These are phyloP conservation scores for Grammothele lineata DNA, from an alignment of 768 basidiomycete genomes.

Conservation along the genomic window DNA sequence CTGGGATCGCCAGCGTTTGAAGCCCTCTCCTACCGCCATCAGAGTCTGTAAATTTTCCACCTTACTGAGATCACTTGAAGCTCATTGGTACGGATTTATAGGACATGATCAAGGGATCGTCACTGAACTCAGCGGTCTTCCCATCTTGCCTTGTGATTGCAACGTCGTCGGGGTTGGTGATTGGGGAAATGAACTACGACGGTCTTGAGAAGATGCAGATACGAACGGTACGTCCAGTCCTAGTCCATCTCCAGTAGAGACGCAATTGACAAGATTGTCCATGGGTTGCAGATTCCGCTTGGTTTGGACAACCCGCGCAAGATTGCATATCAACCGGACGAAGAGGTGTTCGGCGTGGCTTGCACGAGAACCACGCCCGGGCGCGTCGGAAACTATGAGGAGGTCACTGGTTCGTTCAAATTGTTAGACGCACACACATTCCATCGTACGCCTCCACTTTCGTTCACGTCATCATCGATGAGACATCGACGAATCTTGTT, in stretches of 20 bases:
- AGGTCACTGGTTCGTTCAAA: conserved; percentile 53
- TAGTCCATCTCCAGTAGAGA: too few species aligned
- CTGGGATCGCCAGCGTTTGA: conserved; percentile 59
- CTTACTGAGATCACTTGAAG: too few species aligned
- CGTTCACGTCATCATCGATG: conserved; percentile 12
- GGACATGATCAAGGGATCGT: conserved; percentile 52
- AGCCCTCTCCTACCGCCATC: conserved; percentile 66
- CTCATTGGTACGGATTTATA: too few species aligned
- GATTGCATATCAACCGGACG: conserved; percentile 53
- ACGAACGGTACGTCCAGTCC: conserved; percentile 50
- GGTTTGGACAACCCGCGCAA: conserved; percentile 69
- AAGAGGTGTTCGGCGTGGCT: conserved; percentile 62
- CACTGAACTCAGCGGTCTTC: conserved; percentile 47
- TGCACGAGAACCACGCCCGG: conserved; percentile 52
- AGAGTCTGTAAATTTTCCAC: conserved; percentile 46
- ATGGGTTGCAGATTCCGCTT: conserved; percentile 52
- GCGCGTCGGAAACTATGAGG: conserved; percentile 47
- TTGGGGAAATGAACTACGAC: conserved; percentile 46
- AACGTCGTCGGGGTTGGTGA: conserved; percentile 46
- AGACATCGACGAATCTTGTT: too few species aligned
- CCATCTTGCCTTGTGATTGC: conserved; percentile 56
- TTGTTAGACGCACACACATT: conserved; percentile 64
- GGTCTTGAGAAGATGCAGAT: conserved; percentile 80
- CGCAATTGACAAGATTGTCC: conserved; percentile 6
- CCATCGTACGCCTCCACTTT: conserved; percentile 30